Evolutionary conservation across 352 stramenopile genomes (phyloP), one percentile per base, ranked within the genome.

Genomic region (Phytophthora ohioensis): DNA sequence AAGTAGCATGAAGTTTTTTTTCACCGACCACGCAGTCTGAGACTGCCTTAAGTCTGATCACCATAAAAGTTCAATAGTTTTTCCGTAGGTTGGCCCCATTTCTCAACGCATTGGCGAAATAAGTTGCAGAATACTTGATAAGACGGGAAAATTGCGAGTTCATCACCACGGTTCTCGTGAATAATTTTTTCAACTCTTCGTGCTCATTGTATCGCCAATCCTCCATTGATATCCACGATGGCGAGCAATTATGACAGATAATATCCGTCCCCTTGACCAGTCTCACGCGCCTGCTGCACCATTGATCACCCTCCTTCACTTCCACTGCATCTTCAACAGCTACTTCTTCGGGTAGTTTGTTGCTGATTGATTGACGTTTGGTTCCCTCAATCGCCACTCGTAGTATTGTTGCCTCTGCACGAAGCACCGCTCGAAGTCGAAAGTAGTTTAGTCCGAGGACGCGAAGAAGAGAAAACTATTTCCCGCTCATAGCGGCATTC

Each of bases 111-210:
- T 27, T 27, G 1, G 21, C 21, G 21, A 27, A 27, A 27, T 27
- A 27, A 27, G 21, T 27, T 79, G 67, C 70, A 79, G 46, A 88
- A 85, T 2, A 79, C 69, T 15, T 77, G 64, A 15, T 81, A 81
- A 5, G 77, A 84, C 21, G 72, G 51, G 39, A 84, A 84, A 54
- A 81, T 79, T 0, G 69, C 60, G 32, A 83, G 69, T 41, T 83
- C 76, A 30, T 81, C 73, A 6, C 56, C 56, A 3, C 56, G 73
- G 59, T 81, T 79, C n/a, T 64, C 64, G 3, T 31, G 62, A 45
- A 83, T 79, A 13, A 79, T 72, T 39, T 60, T 51, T 78, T 76
- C 4, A 79, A 41, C 10, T 57, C 15, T 10, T 72, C 54, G 11
- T 6, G 34, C 15, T 67, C 42, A 32, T 70, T 27, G 64, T 64